These are phyloP conservation scores for Fraxinus latifolia DNA, from an alignment of 305 asterid genomes.

Conservation along the genomic window DNA sequence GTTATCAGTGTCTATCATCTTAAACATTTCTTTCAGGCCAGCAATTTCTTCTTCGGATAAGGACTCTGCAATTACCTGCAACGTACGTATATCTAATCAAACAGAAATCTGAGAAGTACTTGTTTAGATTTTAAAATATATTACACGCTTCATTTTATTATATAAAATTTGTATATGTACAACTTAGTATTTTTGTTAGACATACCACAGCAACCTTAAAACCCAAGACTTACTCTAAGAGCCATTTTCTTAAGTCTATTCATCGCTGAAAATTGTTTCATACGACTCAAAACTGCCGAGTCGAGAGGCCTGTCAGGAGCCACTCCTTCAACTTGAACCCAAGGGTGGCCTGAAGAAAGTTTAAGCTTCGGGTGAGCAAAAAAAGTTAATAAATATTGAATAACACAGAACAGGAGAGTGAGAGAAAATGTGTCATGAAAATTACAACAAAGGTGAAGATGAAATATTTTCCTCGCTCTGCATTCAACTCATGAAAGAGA, in stretches of 20 bases:
- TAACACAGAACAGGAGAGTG: neutral
- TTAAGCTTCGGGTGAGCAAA: constrained; percentile 21
- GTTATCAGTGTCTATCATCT: constrained; percentile 67
- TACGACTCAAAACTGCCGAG: constrained; percentile 69
- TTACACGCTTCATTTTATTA: neutral
- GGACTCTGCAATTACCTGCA: constrained; percentile 72
- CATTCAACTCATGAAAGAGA: neutral
- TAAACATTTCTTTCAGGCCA: constrained; percentile 65
- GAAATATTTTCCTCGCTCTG: neutral
- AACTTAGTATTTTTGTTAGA: neutral
- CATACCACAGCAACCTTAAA: neutral
- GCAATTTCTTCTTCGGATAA: constrained; percentile 78
- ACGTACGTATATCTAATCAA: constrained; percentile 4
- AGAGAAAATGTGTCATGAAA: neutral
- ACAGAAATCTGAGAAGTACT: neutral
- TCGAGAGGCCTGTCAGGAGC: constrained; percentile 76
- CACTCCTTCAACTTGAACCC: constrained; percentile 80
- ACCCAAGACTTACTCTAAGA: constrained; percentile 49
- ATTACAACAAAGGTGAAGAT: neutral
- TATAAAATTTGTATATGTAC: neutral
- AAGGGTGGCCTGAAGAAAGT: constrained; percentile 60
- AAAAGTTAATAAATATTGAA: neutral
- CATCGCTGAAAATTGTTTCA: constrained; percentile 78
- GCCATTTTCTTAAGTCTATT: constrained; percentile 83
- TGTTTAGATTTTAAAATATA: neutral